Conservation (phyloP, 345 rosid species). For the Leavenworthia alabamica region DNA sequence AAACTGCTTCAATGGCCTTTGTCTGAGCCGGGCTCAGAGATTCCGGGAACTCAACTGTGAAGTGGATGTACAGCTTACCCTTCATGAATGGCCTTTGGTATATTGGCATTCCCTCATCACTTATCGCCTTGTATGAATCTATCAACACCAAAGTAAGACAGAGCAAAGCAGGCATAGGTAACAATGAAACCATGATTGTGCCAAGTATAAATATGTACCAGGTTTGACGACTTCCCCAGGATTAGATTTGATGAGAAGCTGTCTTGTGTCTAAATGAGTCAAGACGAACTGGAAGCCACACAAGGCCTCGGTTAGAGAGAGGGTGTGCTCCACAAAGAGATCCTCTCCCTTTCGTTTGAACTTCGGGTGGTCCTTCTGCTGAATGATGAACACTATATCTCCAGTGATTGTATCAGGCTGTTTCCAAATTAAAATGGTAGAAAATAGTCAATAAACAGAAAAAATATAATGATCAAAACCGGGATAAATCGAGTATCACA, state of each 20-base stretch:
- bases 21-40: constrained; percentile 59
- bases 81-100: constrained; percentile 79
- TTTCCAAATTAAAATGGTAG: constrained; percentile 14
- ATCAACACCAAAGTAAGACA: neutral
- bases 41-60: constrained; percentile 87
- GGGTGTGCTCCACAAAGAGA: constrained; percentile 67
- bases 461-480: neutral
- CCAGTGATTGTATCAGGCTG: constrained; percentile 93
- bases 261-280: constrained; percentile 74
- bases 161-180: neutral
- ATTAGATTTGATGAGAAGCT: constrained; percentile 82
- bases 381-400: constrained; percentile 75
- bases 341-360: constrained; percentile 88
- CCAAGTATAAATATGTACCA: constrained; percentile 36
- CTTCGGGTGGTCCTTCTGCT: constrained; percentile 82
- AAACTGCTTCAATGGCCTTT: constrained; percentile 54
- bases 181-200: neutral
- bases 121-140: constrained; percentile 77
- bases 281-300: constrained; percentile 82
- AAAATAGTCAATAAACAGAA: neutral
- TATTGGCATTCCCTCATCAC: constrained; percentile 85
- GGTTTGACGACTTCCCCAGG: constrained; percentile 91
- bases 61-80: constrained; percentile 82
- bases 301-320: constrained; percentile 80
- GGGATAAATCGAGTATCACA: constrained; percentile 1